Evolutionary conservation across 306 rosid species (phyloP), one percentile per base, ranked within the genome.

Genomic region (Castanospermum australe): DNA sequence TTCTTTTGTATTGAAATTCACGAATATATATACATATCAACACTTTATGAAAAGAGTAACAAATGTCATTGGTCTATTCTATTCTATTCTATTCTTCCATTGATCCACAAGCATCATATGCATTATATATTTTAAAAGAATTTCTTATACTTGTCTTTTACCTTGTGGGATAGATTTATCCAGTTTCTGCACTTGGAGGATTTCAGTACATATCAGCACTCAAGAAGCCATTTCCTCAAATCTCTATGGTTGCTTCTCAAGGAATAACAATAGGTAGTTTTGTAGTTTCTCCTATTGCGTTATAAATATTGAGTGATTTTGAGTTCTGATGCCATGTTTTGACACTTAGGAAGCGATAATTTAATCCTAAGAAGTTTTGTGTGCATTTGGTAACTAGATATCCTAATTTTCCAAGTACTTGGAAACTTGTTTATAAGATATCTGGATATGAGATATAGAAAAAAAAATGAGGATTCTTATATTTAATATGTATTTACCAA

Each of bases 111-210:
- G 28, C 3, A 76, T 72, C 18, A n/a, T 73, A 10, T 80, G 45
- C 45, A 42, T 77, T 55, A 44, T 33, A 30, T 81, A 67, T 80
- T 79, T 47, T 28, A 0, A 64, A 5, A 12, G 6, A 35, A 11
- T 22, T 22, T 45, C 60, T 22, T 18, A 25, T 36, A 47, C 48
- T 51, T 42, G 30, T 39, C 12, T 67, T 57, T 71, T 77, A 71
- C 70, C 75, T 78, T 69, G 79, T 79, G 59, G 72, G 78, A 67
- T 84, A 94, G 98, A 81, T 94, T 62, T 92, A 90, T 87, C 97
- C 98, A 57, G 94, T 90, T 85, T 94, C 98, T n/a, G 91, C 89
- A 64, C 86, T 94, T 55, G 97, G 97, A 35, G 97, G 98, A 62
- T 73, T 78, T 64, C 81, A 81, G 41, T 92, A 94, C 51, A 87